phyloP scores from a whole-genome alignment of 495 filamentous ascomycete genomes.

The Beverwykella pulmonaria region DNA sequence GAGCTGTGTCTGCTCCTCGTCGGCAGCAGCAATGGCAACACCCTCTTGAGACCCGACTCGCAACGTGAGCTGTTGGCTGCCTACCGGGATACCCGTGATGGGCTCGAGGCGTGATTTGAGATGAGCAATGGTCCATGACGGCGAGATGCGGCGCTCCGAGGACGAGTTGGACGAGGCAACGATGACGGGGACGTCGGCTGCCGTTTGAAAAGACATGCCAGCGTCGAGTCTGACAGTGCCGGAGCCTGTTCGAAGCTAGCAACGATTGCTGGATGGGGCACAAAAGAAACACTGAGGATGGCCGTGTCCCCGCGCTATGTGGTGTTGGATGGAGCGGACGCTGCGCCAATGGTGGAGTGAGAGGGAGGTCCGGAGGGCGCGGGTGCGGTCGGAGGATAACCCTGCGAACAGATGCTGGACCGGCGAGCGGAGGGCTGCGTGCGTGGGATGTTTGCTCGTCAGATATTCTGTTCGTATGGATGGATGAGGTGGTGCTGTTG shows the following conservation, averaged over 20 bases:
- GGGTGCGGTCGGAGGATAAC: too few relatives aligned
- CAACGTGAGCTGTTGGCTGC: constrained; percentile 71
- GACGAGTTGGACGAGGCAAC: constrained; percentile 74
- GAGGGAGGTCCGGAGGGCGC: too few relatives aligned
- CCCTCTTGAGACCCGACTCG: constrained; percentile 58
- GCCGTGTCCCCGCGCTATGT: too few relatives aligned
- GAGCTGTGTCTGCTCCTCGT: constrained; percentile 69
- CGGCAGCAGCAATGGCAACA: constrained; percentile 60
- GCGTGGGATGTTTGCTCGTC: too few relatives aligned
- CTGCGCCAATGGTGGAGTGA: constrained; percentile 5
- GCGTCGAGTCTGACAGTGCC: neutral
- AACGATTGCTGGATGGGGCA: neutral
- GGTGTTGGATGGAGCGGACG: constrained; percentile 4
- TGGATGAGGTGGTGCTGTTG: too few relatives aligned
- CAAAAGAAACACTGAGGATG: constrained; percentile 2
- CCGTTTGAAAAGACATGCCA: constrained; percentile 55
- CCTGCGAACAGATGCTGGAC: constrained; percentile 4
- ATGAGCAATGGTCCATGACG: constrained; percentile 86
- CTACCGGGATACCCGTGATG: constrained; percentile 87
- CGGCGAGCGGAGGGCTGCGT: neutral
- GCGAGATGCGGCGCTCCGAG: constrained; percentile 86
- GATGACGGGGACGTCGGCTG: constrained; percentile 80
- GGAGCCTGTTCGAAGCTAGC: neutral
- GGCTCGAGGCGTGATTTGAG: constrained; percentile 89
- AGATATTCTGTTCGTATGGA: too few relatives aligned